Evolutionary conservation across 495 filamentous ascomycete genomes (phyloP).

Genomic region (Oidiodendron maius): DNA sequence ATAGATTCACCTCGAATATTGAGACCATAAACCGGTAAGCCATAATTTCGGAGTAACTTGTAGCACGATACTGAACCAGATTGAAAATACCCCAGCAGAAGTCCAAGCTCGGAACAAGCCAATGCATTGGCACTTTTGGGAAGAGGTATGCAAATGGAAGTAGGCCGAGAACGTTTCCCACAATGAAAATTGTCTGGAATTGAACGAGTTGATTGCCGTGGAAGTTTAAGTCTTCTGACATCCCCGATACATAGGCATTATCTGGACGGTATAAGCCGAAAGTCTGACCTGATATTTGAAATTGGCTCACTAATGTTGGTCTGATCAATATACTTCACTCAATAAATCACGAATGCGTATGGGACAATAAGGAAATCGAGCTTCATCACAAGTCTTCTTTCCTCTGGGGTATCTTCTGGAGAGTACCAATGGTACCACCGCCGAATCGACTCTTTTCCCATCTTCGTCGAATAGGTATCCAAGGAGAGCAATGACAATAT

Average conservation of each 20-base stretch:
- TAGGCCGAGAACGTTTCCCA: slow-evolving; percentile 59
- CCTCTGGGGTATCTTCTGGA: slow-evolving; percentile 55
- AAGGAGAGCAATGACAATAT: no score
- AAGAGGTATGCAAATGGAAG: slow-evolving; percentile 56
- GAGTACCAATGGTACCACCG: slow-evolving; percentile 58
- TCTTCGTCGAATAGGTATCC: no score
- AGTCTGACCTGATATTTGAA: background rate
- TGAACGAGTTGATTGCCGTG: slow-evolving; percentile 47
- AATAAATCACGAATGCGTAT: slow-evolving; percentile 50
- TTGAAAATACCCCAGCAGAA: slow-evolving; percentile 51
- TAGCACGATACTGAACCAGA: slow-evolving; percentile 41
- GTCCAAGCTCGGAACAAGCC: slow-evolving; percentile 53
- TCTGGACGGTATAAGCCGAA: slow-evolving; percentile 2
- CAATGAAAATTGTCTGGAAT: slow-evolving; percentile 51
- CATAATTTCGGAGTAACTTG: slow-evolving; percentile 44
- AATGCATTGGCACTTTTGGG: slow-evolving; percentile 46
- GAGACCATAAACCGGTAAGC: slow-evolving; percentile 53
- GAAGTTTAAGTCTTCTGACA: slow-evolving; percentile 53
- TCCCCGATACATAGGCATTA: slow-evolving; percentile 45
- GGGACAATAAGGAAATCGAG: slow-evolving; percentile 49
- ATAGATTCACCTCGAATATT: slow-evolving; percentile 34
- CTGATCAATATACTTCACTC: slow-evolving; percentile 57
- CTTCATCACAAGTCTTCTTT: slow-evolving; percentile 53
- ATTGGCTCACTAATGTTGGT: slow-evolving; percentile 42
- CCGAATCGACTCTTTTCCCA: no score